Percentiles rank a stretch among this genome's conserved stretches.
These are phyloP conservation scores for Gracilaria domingensis DNA, from an alignment of 23 red algal genomes.

Conservation along the genomic window DNA sequence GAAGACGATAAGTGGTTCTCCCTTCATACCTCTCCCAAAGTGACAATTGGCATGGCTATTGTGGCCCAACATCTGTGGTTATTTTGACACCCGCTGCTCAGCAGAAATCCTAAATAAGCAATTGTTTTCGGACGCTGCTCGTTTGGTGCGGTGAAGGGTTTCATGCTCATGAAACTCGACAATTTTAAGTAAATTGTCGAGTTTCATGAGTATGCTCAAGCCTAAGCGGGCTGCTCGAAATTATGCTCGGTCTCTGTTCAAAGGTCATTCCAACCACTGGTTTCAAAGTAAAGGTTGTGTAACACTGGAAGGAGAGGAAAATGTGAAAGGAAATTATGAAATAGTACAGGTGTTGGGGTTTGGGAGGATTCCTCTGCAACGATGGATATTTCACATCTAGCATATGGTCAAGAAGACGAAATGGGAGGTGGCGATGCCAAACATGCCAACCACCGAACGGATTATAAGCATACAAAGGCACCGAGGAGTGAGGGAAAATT, in stretches of 20 bases:
- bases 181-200: no score
- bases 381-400: background rate
- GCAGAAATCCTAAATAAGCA: background rate
- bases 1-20: background rate
- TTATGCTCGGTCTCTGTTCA: no score
- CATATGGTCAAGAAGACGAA: background rate
- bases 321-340: no score
- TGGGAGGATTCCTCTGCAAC: background rate
- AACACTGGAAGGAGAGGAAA: no score
- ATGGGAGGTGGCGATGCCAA: background rate
- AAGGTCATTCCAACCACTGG: no score
- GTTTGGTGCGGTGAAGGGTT: no score
- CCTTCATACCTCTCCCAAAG: no score
- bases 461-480: background rate
- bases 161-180: no score
- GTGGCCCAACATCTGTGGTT: background rate
- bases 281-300: no score
- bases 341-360: background rate
- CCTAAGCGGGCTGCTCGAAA: no score
- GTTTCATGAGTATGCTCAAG: no score
- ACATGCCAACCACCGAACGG: background rate
- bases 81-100: background rate
- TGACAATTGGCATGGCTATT: background rate
- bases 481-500: background rate
- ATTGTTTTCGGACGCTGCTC: background rate